A percentile compares a stretch with the other conserved stretches of the same genome.
Conservation (phyloP, 495 filamentous ascomycete genomes). For the Trichoderma orchidacearum region DNA sequence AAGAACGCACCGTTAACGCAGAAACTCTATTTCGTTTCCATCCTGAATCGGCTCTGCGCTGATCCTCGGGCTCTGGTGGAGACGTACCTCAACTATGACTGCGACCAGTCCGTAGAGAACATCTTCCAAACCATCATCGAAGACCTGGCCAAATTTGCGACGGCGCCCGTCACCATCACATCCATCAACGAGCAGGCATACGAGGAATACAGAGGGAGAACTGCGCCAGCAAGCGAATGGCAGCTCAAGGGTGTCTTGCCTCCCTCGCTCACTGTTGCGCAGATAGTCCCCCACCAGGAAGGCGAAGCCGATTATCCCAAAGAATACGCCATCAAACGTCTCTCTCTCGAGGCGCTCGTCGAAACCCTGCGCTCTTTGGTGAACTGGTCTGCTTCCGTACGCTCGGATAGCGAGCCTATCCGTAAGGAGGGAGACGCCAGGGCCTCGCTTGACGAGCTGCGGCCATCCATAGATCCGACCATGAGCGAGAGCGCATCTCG, state of each 20-base stretch:
- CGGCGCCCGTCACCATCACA: conserved; percentile 58
- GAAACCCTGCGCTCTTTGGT: conserved; percentile 80
- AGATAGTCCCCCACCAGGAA: conserved; percentile 46
- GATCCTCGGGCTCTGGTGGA: conserved; percentile 88
- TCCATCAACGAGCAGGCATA: conserved; percentile 70
- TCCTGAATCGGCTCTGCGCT: conserved; percentile 68
- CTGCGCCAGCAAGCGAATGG: conserved; percentile 52
- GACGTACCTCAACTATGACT: conserved; percentile 97
- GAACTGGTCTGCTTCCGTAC: conserved; percentile 54
- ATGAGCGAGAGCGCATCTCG: conserved; percentile 31
- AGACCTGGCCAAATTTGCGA: conserved; percentile 74
- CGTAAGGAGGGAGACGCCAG: conserved; percentile 43
- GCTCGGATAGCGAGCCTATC: conserved; percentile 38
- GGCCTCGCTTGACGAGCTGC: conserved; percentile 57
- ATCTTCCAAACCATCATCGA: conserved; percentile 94
- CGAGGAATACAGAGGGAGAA: conserved; percentile 59
- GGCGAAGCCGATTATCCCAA: conserved; percentile 56
- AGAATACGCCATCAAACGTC: conserved; percentile 79
- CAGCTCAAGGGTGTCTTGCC: conserved; percentile 71
- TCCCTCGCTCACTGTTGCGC: conserved; percentile 68
- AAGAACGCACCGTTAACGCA: conserved; percentile 75
- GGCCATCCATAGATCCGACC: conserved; percentile 67
- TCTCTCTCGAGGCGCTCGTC: conserved; percentile 77
- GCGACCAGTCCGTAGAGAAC: conserved; percentile 87
- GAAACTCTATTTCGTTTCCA: conserved; percentile 79